Conservation (phyloP, 306 rosid genomes). For the Sindora glabra region DNA sequence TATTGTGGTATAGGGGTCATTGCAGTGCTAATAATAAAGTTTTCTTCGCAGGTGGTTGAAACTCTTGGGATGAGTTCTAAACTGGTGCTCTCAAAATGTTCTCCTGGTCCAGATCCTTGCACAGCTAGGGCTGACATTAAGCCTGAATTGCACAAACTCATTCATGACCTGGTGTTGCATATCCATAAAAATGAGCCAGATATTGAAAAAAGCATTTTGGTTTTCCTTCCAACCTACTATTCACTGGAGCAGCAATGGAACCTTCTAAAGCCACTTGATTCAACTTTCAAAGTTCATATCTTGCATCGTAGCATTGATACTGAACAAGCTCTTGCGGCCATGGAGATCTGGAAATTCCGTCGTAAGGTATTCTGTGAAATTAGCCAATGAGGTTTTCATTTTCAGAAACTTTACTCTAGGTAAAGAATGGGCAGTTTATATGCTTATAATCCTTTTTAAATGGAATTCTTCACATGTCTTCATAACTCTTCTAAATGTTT, state of each 20-base stretch:
- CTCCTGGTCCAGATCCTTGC: constrained; percentile 34
- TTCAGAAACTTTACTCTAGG: not conserved
- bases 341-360: constrained; percentile 78
- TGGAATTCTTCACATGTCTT: not conserved
- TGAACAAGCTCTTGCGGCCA: constrained; percentile 71
- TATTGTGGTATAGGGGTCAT: too few species aligned
- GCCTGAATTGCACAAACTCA: constrained; percentile 48
- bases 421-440: not conserved
- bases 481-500: not conserved
- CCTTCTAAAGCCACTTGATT: constrained; percentile 56
- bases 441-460: not conserved
- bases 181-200: constrained; percentile 71
- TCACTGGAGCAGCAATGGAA: constrained; percentile 76
- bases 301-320: constrained; percentile 86
- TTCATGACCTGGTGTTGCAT: constrained; percentile 64
- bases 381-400: not conserved
- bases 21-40: constrained; percentile 10
- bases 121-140: constrained; percentile 27
- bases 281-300: constrained; percentile 68
- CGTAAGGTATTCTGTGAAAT: constrained; percentile 53
- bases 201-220: constrained; percentile 79
- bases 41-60: constrained; percentile 41
- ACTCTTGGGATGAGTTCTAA: constrained; percentile 44
- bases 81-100: constrained; percentile 21
- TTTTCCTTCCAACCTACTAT: constrained; percentile 85